These are phyloP conservation scores for Wallacemonas sp. DNA, from an alignment of 208 protist genomes.

Conservation along the genomic window DNA sequence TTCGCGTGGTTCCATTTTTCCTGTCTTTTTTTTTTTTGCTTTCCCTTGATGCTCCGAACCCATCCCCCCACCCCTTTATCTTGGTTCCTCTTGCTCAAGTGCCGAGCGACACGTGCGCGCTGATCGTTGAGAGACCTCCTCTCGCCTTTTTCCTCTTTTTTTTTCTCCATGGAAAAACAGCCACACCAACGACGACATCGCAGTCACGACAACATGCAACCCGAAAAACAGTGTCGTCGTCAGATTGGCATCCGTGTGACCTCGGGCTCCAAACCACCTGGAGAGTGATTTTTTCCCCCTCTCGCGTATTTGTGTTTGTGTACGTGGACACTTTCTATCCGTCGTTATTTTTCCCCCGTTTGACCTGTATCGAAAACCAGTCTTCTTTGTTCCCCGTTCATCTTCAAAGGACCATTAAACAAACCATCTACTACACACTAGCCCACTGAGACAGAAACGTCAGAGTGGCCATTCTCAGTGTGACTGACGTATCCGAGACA, in stretches of 20 bases:
- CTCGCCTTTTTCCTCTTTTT: slow-evolving; percentile 11
- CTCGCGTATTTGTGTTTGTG: not conserved
- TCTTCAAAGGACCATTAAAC: not conserved
- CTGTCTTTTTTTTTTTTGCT: slow-evolving; percentile 20
- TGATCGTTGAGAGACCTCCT: too few relatives aligned
- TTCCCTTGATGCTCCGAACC: not conserved
- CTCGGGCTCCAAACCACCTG: too few relatives aligned
- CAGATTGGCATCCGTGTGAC: too few relatives aligned
- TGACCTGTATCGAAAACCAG: not conserved
- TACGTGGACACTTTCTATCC: not conserved
- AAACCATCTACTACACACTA: too few relatives aligned
- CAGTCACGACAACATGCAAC: not conserved
- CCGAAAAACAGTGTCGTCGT: too few relatives aligned
- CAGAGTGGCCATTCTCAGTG: too few relatives aligned
- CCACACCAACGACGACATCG: not conserved
- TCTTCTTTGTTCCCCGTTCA: not conserved
- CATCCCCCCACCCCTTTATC: slow-evolving; percentile 15
- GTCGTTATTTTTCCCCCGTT: not conserved
- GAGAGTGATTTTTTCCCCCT: too few relatives aligned
- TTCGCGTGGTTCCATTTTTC: slow-evolving; percentile 18
- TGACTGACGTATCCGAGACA: too few relatives aligned
- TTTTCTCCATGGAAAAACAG: slow-evolving; percentile 8
- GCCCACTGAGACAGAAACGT: too few relatives aligned
- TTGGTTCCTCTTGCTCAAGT: not conserved
- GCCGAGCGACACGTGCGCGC: not conserved